Conservation (phyloP, 2,329 filamentous ascomycete species). For the Talaromyces sp. region DNA sequence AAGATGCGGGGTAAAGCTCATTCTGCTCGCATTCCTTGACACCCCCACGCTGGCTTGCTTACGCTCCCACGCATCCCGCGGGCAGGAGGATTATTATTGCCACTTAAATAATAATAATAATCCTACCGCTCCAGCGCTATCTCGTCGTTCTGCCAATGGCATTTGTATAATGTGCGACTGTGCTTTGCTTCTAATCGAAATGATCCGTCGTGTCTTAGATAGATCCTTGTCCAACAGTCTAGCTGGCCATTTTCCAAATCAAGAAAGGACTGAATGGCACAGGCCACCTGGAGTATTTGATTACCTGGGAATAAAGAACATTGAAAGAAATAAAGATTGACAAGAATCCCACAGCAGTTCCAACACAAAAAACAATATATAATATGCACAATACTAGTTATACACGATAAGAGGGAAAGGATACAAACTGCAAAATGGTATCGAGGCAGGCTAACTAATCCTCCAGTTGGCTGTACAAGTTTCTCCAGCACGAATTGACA, state of each 20-base stretch:
- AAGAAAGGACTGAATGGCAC: neutral
- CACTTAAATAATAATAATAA: neutral
- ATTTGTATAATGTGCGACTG: neutral
- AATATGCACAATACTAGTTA: neutral
- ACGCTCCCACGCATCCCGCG: neutral
- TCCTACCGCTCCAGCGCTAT: neutral
- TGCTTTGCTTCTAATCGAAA: neutral
- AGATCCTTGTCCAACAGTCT: neutral
- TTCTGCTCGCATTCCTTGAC: neutral
- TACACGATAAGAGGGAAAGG: neutral
- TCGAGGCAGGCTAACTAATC: constrained; percentile 2
- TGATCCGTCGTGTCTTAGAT: too few relatives aligned
- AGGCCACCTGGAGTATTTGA: too few relatives aligned
- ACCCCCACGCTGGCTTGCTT: neutral
- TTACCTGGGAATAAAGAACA: too few relatives aligned
- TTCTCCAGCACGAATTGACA: neutral
- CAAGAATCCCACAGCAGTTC: neutral
- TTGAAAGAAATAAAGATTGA: neutral
- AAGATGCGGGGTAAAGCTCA: neutral
- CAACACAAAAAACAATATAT: neutral
- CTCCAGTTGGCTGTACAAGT: constrained; percentile 4
- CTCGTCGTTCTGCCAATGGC: neutral
- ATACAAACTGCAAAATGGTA: constrained; percentile 5
- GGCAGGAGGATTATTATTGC: neutral
- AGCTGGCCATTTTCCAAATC: neutral